Conservation (phyloP, 495 filamentous ascomycete genomes). For the Hypoxylon intermedium region DNA sequence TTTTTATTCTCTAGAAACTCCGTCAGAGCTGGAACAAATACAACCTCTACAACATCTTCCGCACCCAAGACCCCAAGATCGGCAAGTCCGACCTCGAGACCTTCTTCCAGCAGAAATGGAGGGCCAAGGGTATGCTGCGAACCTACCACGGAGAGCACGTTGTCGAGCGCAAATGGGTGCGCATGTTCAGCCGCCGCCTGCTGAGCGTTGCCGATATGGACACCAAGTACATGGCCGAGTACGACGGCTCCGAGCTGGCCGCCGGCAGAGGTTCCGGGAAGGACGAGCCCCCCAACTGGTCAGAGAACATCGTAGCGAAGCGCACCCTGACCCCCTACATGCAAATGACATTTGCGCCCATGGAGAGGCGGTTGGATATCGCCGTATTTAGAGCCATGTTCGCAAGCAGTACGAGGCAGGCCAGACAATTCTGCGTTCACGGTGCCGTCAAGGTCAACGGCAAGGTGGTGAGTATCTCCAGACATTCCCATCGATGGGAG, state of each 20-base stretch:
- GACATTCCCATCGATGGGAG: too few species aligned
- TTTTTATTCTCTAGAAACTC: constrained; percentile 66
- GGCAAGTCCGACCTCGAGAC: constrained; percentile 54
- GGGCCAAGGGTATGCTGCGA: constrained; percentile 78
- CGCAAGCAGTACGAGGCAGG: constrained; percentile 92
- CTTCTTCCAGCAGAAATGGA: constrained; percentile 99
- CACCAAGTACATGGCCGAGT: constrained; percentile 70
- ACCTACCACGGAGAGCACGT: constrained; percentile 95
- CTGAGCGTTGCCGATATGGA: constrained; percentile 87
- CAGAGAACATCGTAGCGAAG: background rate
- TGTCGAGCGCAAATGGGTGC: constrained; percentile 85
- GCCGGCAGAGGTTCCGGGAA: constrained; percentile 81
- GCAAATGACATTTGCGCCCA: constrained; percentile 88
- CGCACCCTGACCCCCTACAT: constrained; percentile 73
- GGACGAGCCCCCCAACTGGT: constrained; percentile 37
- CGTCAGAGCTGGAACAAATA: constrained; percentile 98
- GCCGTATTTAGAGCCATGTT: constrained; percentile 92
- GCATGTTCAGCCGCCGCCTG: constrained; percentile 83
- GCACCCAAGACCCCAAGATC: constrained; percentile 43
- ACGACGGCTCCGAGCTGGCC: constrained; percentile 82
- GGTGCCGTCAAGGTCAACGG: constrained; percentile 95
- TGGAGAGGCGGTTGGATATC: constrained; percentile 89
- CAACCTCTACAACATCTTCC: constrained; percentile 87
- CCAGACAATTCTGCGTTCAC: constrained; percentile 91
- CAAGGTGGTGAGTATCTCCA: constrained; percentile 77